Percentiles rank a stretch among this genome's conserved stretches.
Conservation (phyloP, 2,329 filamentous ascomycete species). For the Dothideomycetes sp. region DNA sequence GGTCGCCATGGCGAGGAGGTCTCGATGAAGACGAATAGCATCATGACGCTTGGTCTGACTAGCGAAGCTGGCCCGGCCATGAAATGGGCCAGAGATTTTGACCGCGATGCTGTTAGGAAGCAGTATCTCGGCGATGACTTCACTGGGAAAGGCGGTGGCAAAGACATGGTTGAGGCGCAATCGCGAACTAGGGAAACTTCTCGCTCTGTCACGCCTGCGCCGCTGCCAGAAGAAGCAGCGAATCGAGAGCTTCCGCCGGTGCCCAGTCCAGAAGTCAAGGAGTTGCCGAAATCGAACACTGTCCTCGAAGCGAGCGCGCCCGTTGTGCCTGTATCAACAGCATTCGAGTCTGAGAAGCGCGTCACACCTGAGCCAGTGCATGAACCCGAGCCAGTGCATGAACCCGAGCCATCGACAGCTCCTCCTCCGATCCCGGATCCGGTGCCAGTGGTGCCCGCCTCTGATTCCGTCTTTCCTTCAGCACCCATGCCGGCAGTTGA, state of each 20-base stretch:
- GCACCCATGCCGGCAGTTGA: not conserved
- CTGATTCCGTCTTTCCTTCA: not conserved
- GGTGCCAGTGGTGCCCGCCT: not conserved
- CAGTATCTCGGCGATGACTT: slow-evolving; percentile 70
- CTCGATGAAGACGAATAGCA: slow-evolving; percentile 70
- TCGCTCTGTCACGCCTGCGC: no score
- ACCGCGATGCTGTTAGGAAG: slow-evolving; percentile 74
- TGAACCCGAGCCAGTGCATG: not conserved
- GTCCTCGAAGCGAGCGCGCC: no score
- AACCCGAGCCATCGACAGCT: not conserved
- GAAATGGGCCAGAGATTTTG: slow-evolving; percentile 95
- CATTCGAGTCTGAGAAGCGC: no score
- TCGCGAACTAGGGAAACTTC: no score
- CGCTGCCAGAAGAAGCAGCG: no score
- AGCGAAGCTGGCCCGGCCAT: slow-evolving; percentile 84
- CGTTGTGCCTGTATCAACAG: no score
- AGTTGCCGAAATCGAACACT: no score
- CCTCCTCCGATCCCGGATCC: not conserved
- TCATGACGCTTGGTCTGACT: slow-evolving; percentile 79
- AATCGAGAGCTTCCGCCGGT: no score
- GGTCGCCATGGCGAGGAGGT: slow-evolving; percentile 42
- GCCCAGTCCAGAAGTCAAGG: no score
- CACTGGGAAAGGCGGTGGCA: slow-evolving; percentile 55
- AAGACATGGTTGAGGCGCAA: no score
- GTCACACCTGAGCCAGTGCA: slow-evolving; percentile 8